Base-by-base conservation (phyloP, 306 rosid genomes). In the Ammopiptanthus mongolicus region DNA sequence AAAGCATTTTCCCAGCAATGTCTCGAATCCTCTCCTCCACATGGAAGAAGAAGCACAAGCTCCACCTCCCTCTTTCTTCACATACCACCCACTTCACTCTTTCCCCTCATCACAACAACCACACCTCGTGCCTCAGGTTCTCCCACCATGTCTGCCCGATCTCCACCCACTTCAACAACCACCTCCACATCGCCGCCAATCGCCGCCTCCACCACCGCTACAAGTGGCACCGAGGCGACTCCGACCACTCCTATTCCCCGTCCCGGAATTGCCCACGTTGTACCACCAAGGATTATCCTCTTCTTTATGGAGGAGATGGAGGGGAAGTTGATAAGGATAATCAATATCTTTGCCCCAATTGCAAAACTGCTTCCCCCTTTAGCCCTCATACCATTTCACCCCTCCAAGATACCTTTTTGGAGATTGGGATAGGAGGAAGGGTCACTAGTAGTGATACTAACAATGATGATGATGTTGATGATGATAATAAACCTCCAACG, bases 241-340 rank as follows among this genome's bases (percentile, higher is more conserved):
- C 92, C 37, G 81, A 77, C 46, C 75, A 56, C 21, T 53, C 64
- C 3, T 14, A 31, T 19, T 21, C 66, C 2, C 62, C 91, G 0
- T 92, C 88, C 67, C 83, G 88, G 25, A 82, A 86, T 65, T 90
- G 96, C 65, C 96, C 96, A 1, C 87, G 91, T 29, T 90, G 91
- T 41, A 73, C 87, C 41, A 70, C 87, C 56, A 88, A 80, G 76
- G 83, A 4, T 56, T 14, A 29, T 19, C 37, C 42, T 17, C 39
- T 13, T 44, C 15, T 1, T 44, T 11, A 12, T 44, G 13, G 5
- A 0, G 78, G 51, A 6, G 74, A 12, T 44, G 7, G 7, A 0
- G 77, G 56, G 8, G 80, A 78, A 4, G 68, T 9, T 6, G 74
- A 56, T 58, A 76, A 31, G 7, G 8, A 47, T 2, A 8, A 78